phyloP scores from a whole-genome alignment of 2,329 filamentous ascomycete genomes.

The Aspergillus fructus region DNA sequence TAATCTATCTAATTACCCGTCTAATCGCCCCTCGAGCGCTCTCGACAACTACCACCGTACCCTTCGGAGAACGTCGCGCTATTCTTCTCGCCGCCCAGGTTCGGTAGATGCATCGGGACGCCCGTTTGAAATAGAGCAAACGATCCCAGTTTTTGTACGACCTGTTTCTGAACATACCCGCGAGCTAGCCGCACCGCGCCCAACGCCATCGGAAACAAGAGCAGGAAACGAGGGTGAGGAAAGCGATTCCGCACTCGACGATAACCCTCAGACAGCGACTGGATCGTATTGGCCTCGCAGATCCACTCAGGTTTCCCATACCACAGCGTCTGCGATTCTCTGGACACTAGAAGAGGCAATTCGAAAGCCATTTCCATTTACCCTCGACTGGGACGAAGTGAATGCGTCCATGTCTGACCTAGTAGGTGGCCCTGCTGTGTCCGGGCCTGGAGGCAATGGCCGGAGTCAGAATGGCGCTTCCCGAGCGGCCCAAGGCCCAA shows the following conservation, averaged over 20 bases:
- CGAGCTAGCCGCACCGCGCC: conserved; percentile 22
- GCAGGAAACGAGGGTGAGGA: conserved; percentile 29
- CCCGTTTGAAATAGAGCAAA: conserved; percentile 26
- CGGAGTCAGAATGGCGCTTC: conserved; percentile 58
- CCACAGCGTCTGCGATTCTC: conserved; percentile 85
- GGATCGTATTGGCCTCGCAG: conserved; percentile 54
- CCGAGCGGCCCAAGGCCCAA: conserved; percentile 51
- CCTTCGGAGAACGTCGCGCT: conserved; percentile 53
- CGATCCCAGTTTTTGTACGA: conserved; percentile 27
- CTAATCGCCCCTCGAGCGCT: conserved; percentile 52
- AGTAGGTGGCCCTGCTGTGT: conserved; percentile 55
- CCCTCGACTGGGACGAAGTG: conserved; percentile 80
- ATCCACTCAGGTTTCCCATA: conserved; percentile 68
- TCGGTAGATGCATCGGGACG: conserved; percentile 45
- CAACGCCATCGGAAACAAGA: conserved; percentile 34
- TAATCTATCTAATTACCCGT: conserved; percentile 39
- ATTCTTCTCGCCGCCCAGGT: conserved; percentile 39
- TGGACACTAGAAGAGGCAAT: conserved; percentile 90
- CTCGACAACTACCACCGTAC: conserved; percentile 53
- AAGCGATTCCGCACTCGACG: conserved; percentile 30
- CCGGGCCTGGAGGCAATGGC: conserved; percentile 50
- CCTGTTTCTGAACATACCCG: conserved; percentile 16
- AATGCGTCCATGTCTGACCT: conserved; percentile 91
- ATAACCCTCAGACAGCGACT: conserved; percentile 30
- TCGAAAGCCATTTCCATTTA: conserved; percentile 77